These are phyloP conservation scores for Primulina tabacum DNA, from an alignment of 257 asterid genomes.

Conservation along the genomic window DNA sequence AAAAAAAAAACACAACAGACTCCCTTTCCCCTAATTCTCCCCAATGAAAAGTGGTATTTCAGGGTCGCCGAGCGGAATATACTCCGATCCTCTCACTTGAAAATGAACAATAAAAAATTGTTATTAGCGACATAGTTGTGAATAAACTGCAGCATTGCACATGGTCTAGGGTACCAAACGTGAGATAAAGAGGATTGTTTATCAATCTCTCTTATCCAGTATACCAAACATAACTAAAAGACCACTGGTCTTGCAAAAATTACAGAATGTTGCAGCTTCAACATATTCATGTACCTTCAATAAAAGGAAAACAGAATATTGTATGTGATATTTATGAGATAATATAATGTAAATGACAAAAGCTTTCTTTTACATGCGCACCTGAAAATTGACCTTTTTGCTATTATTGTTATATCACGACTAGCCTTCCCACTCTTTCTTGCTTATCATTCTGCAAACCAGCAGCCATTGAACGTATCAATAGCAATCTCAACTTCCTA, in stretches of 20 bases:
- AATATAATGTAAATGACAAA: slow-evolving; percentile 1
- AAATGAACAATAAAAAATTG: slow-evolving; percentile 25
- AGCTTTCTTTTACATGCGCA: slow-evolving; percentile 63
- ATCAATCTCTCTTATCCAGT: too few relatives aligned
- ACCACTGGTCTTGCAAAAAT: slow-evolving; percentile 77
- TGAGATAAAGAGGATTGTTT: too few relatives aligned
- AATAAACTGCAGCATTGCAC: slow-evolving; percentile 8
- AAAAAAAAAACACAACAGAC: too few relatives aligned
- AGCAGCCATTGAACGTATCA: neutral
- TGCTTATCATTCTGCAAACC: slow-evolving; percentile 75
- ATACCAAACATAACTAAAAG: too few relatives aligned
- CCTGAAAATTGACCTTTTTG: slow-evolving; percentile 95
- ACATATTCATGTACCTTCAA: slow-evolving; percentile 84
- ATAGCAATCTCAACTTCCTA: too few relatives aligned
- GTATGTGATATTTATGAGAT: neutral
- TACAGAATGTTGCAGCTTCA: slow-evolving; percentile 88
- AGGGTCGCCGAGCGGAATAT: too few relatives aligned
- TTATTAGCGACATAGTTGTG: slow-evolving; percentile 9
- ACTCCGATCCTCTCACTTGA: neutral
- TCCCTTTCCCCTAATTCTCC: too few relatives aligned
- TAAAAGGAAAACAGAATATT: slow-evolving; percentile 11
- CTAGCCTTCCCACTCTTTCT: slow-evolving; percentile 92
- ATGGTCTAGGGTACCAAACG: too few relatives aligned
- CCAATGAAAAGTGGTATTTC: too few relatives aligned
- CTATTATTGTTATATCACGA: slow-evolving; percentile 87